Evolutionary conservation across 2,329 filamentous ascomycete genomes (phyloP).

Genomic region (Diaporthe citriasiana): DNA sequence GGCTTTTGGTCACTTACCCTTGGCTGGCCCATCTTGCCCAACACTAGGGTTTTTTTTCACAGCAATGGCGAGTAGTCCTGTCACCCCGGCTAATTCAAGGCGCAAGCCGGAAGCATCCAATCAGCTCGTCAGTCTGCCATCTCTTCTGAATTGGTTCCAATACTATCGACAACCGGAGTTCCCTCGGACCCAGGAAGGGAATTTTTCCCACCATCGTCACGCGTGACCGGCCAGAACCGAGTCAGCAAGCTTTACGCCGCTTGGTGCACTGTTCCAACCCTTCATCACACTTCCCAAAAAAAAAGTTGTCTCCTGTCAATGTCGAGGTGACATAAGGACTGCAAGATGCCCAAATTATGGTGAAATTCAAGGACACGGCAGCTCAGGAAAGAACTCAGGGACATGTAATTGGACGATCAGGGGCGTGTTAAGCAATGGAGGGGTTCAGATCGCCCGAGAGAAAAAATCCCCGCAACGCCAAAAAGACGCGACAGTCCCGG

Average conservation of each 20-base stretch:
- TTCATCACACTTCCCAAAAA: background rate
- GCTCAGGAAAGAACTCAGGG: background rate
- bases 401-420: background rate
- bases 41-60: background rate
- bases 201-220: slow-evolving; percentile 27
- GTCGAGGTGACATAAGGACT: background rate
- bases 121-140: slow-evolving; percentile 8
- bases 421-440: slow-evolving; percentile 6
- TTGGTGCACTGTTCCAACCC: slow-evolving; percentile 5
- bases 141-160: background rate
- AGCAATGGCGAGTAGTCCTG: background rate
- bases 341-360: background rate
- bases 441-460: slow-evolving; percentile 24
- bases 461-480: slow-evolving; percentile 38
- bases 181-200: slow-evolving; percentile 30
- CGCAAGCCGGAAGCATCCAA: slow-evolving; percentile 17
- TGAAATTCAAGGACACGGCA: background rate
- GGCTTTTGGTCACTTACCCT: background rate
- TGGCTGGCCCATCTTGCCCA: background rate
- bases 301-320: background rate
- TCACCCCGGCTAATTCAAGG: slow-evolving; percentile 4
- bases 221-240: slow-evolving; percentile 23
- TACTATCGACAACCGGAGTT: slow-evolving; percentile 3
- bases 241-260: slow-evolving; percentile 38
- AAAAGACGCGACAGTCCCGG: slow-evolving; percentile 33